Evolutionary conservation across 2,329 filamentous ascomycete species (phyloP).

Genomic region (Tolypocladium ovalisporum): DNA sequence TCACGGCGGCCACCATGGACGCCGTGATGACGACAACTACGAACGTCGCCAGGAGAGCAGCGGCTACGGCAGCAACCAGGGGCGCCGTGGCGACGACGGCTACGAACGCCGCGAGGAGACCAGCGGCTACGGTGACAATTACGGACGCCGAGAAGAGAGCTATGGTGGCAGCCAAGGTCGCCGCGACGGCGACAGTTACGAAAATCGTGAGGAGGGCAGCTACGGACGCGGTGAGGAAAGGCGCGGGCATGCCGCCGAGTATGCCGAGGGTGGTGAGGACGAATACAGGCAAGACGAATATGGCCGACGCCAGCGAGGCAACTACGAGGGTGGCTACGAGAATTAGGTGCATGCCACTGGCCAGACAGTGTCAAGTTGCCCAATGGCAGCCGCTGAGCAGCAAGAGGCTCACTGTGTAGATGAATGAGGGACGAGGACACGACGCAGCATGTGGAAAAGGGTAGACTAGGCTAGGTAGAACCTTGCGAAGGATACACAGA

Average conservation of each 20-base stretch:
- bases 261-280: conserved; percentile 6
- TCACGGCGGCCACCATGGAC: too few relatives aligned
- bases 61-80: not conserved
- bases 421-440: not conserved
- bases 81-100: conserved; percentile 2
- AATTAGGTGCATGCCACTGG: not conserved
- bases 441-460: not conserved
- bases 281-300: conserved; percentile 2
- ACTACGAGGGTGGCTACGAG: conserved; percentile 12
- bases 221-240: conserved; percentile 7
- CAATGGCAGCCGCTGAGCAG: not conserved
- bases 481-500: not conserved
- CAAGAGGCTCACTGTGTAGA: not conserved
- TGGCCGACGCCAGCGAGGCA: conserved; percentile 14
- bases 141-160: conserved; percentile 3
- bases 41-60: conserved; percentile 7
- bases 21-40: too few relatives aligned
- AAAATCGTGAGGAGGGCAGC: conserved; percentile 8
- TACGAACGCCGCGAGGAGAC: conserved; percentile 9
- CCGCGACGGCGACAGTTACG: conserved; percentile 12
- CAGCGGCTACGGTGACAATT: not conserved
- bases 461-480: not conserved
- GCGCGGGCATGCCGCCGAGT: conserved; percentile 12
- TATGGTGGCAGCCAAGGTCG: conserved; percentile 4
- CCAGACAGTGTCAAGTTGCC: not conserved